Conservation (phyloP, 306 rosid species). For the Cyclanthera cordifolia region DNA sequence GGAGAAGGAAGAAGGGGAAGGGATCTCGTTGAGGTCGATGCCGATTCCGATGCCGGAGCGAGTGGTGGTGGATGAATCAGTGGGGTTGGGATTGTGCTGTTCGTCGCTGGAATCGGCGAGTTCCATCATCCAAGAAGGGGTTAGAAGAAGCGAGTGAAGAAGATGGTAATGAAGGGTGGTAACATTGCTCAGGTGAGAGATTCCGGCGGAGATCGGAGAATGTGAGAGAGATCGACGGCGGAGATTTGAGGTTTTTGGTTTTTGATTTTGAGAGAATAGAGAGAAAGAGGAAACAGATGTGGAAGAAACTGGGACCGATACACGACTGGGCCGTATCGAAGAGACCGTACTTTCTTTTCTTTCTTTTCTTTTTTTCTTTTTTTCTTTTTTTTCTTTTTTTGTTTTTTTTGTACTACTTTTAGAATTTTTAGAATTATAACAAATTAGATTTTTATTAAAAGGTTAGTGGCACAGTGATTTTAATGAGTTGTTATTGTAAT, state of each 20-base stretch:
- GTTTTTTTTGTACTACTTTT: neutral
- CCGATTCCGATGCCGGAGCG: constrained; percentile 47
- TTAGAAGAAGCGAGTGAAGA: constrained; percentile 25
- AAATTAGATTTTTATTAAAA: too few species aligned
- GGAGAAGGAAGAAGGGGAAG: constrained; percentile 47
- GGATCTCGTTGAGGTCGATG: constrained; percentile 98
- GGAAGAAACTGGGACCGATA: constrained; percentile 37
- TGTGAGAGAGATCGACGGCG: constrained; percentile 37
- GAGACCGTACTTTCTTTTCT: constrained; percentile 5
- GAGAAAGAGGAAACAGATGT: constrained; percentile 18
- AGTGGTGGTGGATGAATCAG: constrained; percentile 48
- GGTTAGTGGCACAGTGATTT: too few species aligned
- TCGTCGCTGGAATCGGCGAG: constrained; percentile 51
- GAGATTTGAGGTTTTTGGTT: constrained; percentile 30
- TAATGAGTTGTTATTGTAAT: too few species aligned
- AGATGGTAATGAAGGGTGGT: constrained; percentile 27
- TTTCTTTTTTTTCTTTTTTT: too few species aligned
- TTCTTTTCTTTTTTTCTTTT: neutral
- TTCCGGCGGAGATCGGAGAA: constrained; percentile 17
- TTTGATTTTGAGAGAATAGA: constrained; percentile 13
- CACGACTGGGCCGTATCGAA: constrained; percentile 39
- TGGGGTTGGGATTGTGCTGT: constrained; percentile 15
- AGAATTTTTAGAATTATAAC: too few species aligned
- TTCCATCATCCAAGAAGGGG: constrained; percentile 69
- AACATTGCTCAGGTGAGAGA: constrained; percentile 43